Conservation (phyloP, 306 rosid species). For the Gynostemma pentaphyllum region DNA sequence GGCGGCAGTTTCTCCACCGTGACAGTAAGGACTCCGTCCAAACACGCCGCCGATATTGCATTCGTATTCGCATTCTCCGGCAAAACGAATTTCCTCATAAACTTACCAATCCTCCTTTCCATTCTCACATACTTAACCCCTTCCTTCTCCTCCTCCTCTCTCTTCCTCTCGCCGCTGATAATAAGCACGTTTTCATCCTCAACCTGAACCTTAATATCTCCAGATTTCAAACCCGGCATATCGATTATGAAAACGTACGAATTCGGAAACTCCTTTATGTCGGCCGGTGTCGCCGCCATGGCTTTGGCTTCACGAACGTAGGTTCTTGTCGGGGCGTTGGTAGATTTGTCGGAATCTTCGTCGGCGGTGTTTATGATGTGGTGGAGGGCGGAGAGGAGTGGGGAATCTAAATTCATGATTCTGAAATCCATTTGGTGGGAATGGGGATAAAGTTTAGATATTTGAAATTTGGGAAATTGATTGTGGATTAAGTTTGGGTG, state of each 20-base stretch:
- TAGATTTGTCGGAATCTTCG: slow-evolving; percentile 23
- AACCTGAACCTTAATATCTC: slow-evolving; percentile 56
- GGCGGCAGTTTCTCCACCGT: slow-evolving; percentile 49
- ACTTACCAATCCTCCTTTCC: slow-evolving; percentile 52
- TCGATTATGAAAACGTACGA: slow-evolving; percentile 42
- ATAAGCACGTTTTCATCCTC: slow-evolving; percentile 47
- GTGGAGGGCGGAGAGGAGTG: slow-evolving; percentile 30
- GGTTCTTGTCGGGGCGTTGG: slow-evolving; percentile 24
- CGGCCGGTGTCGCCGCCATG: slow-evolving; percentile 70
- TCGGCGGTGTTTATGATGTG: slow-evolving; percentile 32
- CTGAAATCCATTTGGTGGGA: slow-evolving; percentile 40
- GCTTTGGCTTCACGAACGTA: slow-evolving; percentile 55
- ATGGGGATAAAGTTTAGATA: neutral
- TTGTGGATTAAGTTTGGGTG: no score
- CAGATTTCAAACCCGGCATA: slow-evolving; percentile 58
- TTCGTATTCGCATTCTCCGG: slow-evolving; percentile 47
- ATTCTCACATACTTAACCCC: slow-evolving; percentile 39
- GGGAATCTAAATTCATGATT: slow-evolving; percentile 24
- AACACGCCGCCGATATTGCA: slow-evolving; percentile 28
- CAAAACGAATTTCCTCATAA: slow-evolving; percentile 46
- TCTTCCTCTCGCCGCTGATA: slow-evolving; percentile 50
- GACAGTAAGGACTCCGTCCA: slow-evolving; percentile 48
- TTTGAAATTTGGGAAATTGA: neutral
- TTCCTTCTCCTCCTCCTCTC: slow-evolving; percentile 50
- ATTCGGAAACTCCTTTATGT: slow-evolving; percentile 41